Evolutionary conservation across 208 protist genomes (phyloP), one percentile per base, ranked within the genome.

Genomic region (Trypanosoma boissoni): DNA sequence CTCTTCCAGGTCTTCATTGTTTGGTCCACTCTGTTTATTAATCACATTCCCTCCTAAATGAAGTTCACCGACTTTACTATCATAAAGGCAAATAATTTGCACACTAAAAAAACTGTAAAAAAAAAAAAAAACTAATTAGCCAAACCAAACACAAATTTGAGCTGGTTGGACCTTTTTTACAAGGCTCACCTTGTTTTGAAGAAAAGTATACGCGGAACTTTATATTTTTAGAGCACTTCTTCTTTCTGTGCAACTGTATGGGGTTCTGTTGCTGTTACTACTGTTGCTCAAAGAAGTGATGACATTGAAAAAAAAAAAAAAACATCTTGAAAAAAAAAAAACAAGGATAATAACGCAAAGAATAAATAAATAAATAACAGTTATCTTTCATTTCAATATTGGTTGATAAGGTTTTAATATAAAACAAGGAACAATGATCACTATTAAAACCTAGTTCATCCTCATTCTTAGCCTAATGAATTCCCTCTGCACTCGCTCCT

Each of bases 401-500:
- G 34, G 12, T 16, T 12, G 12, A 12, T 39, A 39, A 39, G 6
- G 12, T 12, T 16, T 16, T 16, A 39, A 39, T 16, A 39, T 16
- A 39, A 39, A 39, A 39, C 8, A 39, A 12, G 8, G 12, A 6
- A 39, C 34, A 39, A 39, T 12, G 6, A 16, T 6, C 6, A 16
- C 12, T 12, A 39, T 39, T 6, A 39, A 16, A 39, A 39, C 6
- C 34, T 39, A 16, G 8, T 39, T 39, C 34, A n/a, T n/a, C n/a
- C n/a, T n/a, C n/a, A n/a, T n/a, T n/a, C n/a, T n/a, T n/a, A n/a
- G n/a, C n/a, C n/a, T n/a, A n/a, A n/a, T n/a, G n/a, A n/a, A n/a
- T n/a, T n/a, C n/a, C n/a, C n/a, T n/a, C n/a, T n/a, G n/a, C 41
- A 18, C 26, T 50, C 14, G n/a, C 18, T 10, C 27, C 12, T 69